These are phyloP conservation scores for Colletotrichum tanaceti DNA, from an alignment of 2,329 filamentous ascomycete genomes.

Conservation along the genomic window DNA sequence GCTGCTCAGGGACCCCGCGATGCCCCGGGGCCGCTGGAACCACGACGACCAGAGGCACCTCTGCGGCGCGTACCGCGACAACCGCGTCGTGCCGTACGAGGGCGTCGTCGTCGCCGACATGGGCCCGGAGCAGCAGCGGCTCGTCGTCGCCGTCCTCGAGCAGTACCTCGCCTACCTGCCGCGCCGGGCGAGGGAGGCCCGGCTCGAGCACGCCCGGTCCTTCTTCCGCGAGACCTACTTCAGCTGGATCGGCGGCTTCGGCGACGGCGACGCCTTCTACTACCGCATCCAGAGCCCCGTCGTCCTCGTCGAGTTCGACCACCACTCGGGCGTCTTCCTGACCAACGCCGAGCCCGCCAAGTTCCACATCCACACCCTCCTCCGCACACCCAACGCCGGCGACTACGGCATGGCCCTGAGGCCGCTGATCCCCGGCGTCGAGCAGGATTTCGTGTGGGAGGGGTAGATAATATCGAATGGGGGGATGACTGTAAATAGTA, in stretches of 20 bases:
- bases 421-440: slow-evolving; percentile 50
- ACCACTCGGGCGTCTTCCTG: slow-evolving; percentile 82
- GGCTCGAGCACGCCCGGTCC: slow-evolving; percentile 64
- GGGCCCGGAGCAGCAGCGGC: slow-evolving; percentile 58
- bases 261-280: slow-evolving; percentile 77
- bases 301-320: slow-evolving; percentile 80
- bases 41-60: slow-evolving; percentile 83
- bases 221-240: slow-evolving; percentile 80
- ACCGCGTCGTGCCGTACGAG: slow-evolving; percentile 80
- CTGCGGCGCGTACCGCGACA: slow-evolving; percentile 83
- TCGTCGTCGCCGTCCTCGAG: slow-evolving; percentile 68
- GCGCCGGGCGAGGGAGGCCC: slow-evolving; percentile 60
- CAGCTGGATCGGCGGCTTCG: slow-evolving; percentile 80
- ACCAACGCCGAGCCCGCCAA: slow-evolving; percentile 78
- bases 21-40: slow-evolving; percentile 80
- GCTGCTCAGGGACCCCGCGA: slow-evolving; percentile 70
- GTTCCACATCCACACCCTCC: slow-evolving; percentile 82
- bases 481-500: no score
- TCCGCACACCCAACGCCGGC: slow-evolving; percentile 78
- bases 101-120: slow-evolving; percentile 69
- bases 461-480: slow-evolving; percentile 45
- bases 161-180: slow-evolving; percentile 79
- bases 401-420: slow-evolving; percentile 75
- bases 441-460: slow-evolving; percentile 58
- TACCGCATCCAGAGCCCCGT: slow-evolving; percentile 83